Evolutionary conservation across 208 protist species (phyloP), one percentile per base, ranked within the genome.

Genomic region (Trypanosoma cruzi): DNA sequence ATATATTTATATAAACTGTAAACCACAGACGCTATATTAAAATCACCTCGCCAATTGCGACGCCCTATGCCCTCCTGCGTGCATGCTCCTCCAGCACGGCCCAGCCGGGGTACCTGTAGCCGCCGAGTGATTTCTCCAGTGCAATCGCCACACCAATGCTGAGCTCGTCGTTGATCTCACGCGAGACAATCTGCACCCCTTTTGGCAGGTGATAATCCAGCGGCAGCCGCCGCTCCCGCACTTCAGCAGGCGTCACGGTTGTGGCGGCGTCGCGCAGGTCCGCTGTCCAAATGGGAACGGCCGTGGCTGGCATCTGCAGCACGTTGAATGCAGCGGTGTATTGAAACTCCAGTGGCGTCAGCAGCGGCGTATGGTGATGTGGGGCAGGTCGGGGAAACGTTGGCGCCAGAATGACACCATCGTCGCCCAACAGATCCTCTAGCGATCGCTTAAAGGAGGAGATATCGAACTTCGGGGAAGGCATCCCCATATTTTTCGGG

Each of bases 291-390:
- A 93, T 75, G 0, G 90, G 90, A 59, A 82, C 86, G 4, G 83
- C 84, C 34, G 84, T 92, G 34, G 82, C 83, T 3, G 90, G 90
- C 66, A 93, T 79, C 73, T 89, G 90, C 66, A 93, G 73, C 46
- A 91, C 87, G 59, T 96, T 96, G 72, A 96, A 96, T 52, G 80
- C 84, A 2, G 90, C 90, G 28, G 87, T 91, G 84, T 96, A 96
- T 69, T 92, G 86, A 54, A 92, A 96, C 70, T 92, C 79, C 32
- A 96, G 88, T 4, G 87, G 82, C 50, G 82, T 82, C 73, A 86
- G 82, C 13, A 89, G 63, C 20, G 83, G 82, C 36, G 64, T 68
- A 75, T 96, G 90, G 66, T 96, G 90, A 6, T 80, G 79, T 67
- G 81, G 87, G 8, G 88, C 87, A 6, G 81, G 56, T 14, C 63